These are phyloP conservation scores for Cutaneotrichosporon curvatum DNA, from an alignment of 1,284 basidiomycete species.

Conservation along the genomic window DNA sequence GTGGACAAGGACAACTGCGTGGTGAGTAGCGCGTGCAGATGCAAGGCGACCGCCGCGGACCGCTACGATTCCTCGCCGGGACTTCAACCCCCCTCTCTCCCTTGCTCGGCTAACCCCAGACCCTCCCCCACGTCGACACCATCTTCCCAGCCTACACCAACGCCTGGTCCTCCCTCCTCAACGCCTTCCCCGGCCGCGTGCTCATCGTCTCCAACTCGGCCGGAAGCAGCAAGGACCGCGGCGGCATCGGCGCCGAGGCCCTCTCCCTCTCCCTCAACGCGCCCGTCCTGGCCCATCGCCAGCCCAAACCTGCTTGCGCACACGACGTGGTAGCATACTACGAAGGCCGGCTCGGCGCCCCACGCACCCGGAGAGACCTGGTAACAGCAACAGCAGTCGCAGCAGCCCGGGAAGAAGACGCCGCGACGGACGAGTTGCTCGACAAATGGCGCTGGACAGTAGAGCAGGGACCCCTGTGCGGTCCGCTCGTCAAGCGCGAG, in stretches of 20 bases:
- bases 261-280: slow-evolving; percentile 68
- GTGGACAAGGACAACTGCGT: slow-evolving; percentile 98
- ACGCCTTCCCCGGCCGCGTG: slow-evolving; percentile 71
- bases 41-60: no score
- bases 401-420: slow-evolving; percentile 21
- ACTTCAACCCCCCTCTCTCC: neutral
- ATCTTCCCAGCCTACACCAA: slow-evolving; percentile 67
- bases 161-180: slow-evolving; percentile 69
- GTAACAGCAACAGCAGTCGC: neutral
- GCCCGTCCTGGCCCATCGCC: slow-evolving; percentile 71
- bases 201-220: slow-evolving; percentile 92
- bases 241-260: slow-evolving; percentile 76
- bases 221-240: slow-evolving; percentile 70
- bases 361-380: slow-evolving; percentile 6
- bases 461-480: slow-evolving; percentile 31
- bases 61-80: no score
- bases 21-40: no score
- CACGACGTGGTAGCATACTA: slow-evolving; percentile 60
- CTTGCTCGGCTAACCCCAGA: slow-evolving; percentile 50
- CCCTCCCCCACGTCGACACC: slow-evolving; percentile 62
- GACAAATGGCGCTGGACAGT: slow-evolving; percentile 23
- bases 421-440: slow-evolving; percentile 22
- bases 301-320: slow-evolving; percentile 74
- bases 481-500: slow-evolving; percentile 4
- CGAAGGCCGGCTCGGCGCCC: slow-evolving; percentile 23